Evolutionary conservation across 2,329 filamentous ascomycete species (phyloP), one percentile per base, ranked within the genome.

Genomic region (Cladophialophora chaetospira): DNA sequence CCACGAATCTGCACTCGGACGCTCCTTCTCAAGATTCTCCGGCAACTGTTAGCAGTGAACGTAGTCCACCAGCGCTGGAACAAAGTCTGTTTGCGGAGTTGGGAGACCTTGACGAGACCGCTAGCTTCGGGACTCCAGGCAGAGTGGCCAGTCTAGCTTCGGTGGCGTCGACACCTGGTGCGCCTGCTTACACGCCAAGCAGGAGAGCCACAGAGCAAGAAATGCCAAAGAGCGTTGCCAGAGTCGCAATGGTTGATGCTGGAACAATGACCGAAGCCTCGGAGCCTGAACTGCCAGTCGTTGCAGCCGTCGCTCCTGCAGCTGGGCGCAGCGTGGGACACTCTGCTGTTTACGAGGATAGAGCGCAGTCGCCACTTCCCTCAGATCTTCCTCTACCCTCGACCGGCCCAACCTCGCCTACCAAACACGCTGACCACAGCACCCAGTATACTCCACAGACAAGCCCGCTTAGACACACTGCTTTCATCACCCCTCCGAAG

Each of bases 81-180:
- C 89, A 96, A 76, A 97, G 88, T 68, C 78, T 99, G 48, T 96
- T 94, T 70, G 91, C 91, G 36, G 94, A 99, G 72, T 81, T 99
- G 38, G 90, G 88, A 51, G 89, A 91, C 63, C 77, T 97, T 40
- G 87, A 84, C 60, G 84, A 85, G 55, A 87, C 88, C 64, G 89
- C 90, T 61, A 88, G 90, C 58, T 77, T 75, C 54, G 73, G 70
- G 17, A 70, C 69, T 31, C 69, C 72, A 17, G 52, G 77, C 73
- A 57, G 68, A 50, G 36, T 40, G 15, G 67, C 67, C 11, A 69
- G 69, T 43, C 62, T 69, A 17, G 60, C 63, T 36, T 75, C 74
- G 6, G 69, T 68, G 31, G 60, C 67, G 6, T 77, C 75, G 6
- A 77, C 74, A 6, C 74, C 75, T 5, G 71, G 71, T 17, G 36